Evolutionary conservation across 352 stramenopile genomes (phyloP).

Genomic region (Pythium brassicae): DNA sequence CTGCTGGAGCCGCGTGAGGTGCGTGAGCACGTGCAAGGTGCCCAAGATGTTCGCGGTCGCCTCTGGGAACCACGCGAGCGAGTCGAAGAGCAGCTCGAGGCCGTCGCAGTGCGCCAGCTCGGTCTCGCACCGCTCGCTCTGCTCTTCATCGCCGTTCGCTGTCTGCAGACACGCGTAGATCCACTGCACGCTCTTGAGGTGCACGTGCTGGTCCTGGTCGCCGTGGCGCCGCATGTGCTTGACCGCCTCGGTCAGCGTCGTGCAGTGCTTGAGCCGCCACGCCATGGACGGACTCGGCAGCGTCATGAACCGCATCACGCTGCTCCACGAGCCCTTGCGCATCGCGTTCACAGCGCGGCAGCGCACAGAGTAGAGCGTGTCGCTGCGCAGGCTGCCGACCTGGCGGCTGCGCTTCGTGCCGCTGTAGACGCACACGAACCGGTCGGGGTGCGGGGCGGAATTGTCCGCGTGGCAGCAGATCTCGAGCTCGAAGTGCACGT

Average conservation of each 20-base stretch:
- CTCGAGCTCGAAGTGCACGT: constrained; percentile 52
- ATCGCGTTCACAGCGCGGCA: constrained; percentile 45
- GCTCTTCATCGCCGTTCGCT: constrained; percentile 13
- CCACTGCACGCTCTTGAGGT: constrained; percentile 48
- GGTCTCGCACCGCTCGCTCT: constrained; percentile 26
- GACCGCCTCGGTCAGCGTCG: constrained; percentile 39
- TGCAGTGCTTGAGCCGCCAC: constrained; percentile 52
- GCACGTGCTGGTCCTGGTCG: constrained; percentile 16
- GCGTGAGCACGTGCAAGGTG: constrained; percentile 24
- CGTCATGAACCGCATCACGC: constrained; percentile 41
- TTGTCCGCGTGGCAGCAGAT: constrained; percentile 26
- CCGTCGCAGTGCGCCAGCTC: constrained; percentile 24
- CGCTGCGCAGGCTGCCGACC: constrained; percentile 24
- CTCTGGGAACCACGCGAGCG: constrained; percentile 18
- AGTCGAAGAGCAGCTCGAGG: constrained; percentile 25
- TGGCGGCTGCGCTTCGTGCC: constrained; percentile 27
- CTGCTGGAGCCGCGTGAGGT: constrained; percentile 20
- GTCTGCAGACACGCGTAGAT: constrained; percentile 41
- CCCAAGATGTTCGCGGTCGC: constrained; percentile 19
- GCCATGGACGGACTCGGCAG: constrained; percentile 43
- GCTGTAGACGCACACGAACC: constrained; percentile 39
- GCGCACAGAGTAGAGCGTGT: constrained; percentile 45
- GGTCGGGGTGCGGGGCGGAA: constrained; percentile 14
- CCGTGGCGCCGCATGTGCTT: constrained; percentile 26
- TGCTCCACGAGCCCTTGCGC: constrained; percentile 51